These are phyloP conservation scores for Lactarius psammicola DNA, from an alignment of 768 basidiomycete species.

Conservation along the genomic window DNA sequence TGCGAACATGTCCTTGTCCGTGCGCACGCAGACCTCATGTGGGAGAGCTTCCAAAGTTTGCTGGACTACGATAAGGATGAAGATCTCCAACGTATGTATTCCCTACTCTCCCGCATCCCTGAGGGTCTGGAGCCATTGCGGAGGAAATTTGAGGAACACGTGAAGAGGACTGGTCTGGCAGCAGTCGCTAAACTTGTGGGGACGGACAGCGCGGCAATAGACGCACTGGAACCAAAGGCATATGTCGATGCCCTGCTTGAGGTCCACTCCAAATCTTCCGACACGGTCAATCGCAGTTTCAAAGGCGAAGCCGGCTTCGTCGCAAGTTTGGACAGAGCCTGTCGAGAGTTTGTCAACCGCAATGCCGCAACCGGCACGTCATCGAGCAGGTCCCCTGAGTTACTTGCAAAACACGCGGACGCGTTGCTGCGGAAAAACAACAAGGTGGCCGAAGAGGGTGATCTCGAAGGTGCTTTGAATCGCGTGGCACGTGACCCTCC, in stretches of 20 bases:
- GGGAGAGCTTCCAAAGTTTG: conserved; percentile 87
- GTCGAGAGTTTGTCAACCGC: conserved; percentile 91
- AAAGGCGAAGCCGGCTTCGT: conserved; percentile 92
- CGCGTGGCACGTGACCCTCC: conserved; percentile 64
- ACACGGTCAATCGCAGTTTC: conserved; percentile 86
- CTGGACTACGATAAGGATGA: conserved; percentile 94
- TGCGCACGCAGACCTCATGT: conserved; percentile 80
- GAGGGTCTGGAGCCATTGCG: conserved; percentile 89
- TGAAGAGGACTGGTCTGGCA: conserved; percentile 83
- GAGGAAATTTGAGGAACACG: conserved; percentile 92
- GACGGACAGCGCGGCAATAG: conserved; percentile 52
- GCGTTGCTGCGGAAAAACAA: conserved; percentile 89
- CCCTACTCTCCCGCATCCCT: conserved; percentile 83
- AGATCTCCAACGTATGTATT: conserved; percentile 94
- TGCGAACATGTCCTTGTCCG: conserved; percentile 94
- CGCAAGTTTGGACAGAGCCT: conserved; percentile 91
- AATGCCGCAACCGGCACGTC: conserved; percentile 89
- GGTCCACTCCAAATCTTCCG: conserved; percentile 88
- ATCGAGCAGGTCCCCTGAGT: conserved; percentile 82
- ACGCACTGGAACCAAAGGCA: conserved; percentile 82
- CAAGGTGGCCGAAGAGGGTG: conserved; percentile 90
- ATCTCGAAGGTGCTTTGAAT: conserved; percentile 85
- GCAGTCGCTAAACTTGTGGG: conserved; percentile 72
- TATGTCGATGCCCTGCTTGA: conserved; percentile 92
- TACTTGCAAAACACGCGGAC: conserved; percentile 91